phyloP scores from a whole-genome alignment of 371 early-diverging fungal species.

The Apophysomyces sp. region DNA sequence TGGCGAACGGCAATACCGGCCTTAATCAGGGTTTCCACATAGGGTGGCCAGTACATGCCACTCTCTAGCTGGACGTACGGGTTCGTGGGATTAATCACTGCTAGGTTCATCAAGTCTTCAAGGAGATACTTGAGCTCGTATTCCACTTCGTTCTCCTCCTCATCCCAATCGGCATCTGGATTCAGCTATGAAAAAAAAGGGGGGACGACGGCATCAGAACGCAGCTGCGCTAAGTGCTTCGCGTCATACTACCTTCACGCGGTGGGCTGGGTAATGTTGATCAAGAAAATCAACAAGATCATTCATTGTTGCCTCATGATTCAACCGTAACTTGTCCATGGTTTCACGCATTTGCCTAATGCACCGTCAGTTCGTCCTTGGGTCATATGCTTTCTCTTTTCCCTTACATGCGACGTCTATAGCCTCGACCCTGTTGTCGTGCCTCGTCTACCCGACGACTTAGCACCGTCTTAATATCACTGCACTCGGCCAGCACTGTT shows the following conservation, averaged over 20 bases:
- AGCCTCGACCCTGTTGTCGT: background rate
- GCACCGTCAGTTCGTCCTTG: background rate
- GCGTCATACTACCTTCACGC: slow-evolving; percentile 32
- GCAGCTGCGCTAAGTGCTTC: too few relatives aligned
- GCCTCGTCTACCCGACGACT: slow-evolving; percentile 12
- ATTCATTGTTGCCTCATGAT: slow-evolving; percentile 25
- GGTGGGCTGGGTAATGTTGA: slow-evolving; percentile 46
- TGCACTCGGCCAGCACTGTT: slow-evolving; percentile 17
- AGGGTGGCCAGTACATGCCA: slow-evolving; percentile 56
- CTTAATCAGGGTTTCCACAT: slow-evolving; percentile 53
- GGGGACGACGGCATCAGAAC: background rate
- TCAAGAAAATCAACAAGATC: slow-evolving; percentile 48
- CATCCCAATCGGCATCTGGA: background rate
- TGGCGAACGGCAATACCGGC: slow-evolving; percentile 54
- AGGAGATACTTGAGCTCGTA: slow-evolving; percentile 36
- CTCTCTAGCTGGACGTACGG: slow-evolving; percentile 45
- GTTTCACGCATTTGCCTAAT: background rate
- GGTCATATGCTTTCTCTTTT: background rate
- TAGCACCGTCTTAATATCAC: slow-evolving; percentile 17
- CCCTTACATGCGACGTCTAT: slow-evolving; percentile 1
- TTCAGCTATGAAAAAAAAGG: background rate
- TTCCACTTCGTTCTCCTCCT: slow-evolving; percentile 14
- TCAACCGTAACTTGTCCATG: background rate
- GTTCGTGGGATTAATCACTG: slow-evolving; percentile 37
- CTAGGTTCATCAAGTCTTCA: slow-evolving; percentile 59